Conservation (phyloP, 2,329 filamentous ascomycete species). For the Aureobasidium sp. region DNA sequence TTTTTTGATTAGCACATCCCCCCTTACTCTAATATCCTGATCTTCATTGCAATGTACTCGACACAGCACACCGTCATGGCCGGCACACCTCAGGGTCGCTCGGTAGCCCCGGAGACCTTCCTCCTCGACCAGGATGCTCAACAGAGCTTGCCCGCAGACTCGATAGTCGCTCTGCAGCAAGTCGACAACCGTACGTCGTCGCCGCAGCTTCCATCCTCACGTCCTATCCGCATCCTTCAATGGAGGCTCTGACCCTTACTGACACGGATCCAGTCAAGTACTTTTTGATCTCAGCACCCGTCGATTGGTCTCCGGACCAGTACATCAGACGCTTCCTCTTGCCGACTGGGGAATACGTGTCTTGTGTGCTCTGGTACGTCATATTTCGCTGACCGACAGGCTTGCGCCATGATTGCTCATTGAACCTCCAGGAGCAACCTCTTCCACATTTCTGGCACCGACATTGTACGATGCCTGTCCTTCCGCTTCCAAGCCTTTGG, state of each 20-base stretch:
- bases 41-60: slow-evolving; percentile 37
- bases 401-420: background rate
- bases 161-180: slow-evolving; percentile 93
- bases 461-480: slow-evolving; percentile 95
- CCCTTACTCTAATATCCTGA: slow-evolving; percentile 3
- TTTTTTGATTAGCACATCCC: background rate
- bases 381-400: slow-evolving; percentile 19
- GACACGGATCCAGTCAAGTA: slow-evolving; percentile 71
- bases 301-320: slow-evolving; percentile 95
- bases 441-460: slow-evolving; percentile 97
- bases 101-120: slow-evolving; percentile 88
- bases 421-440: slow-evolving; percentile 70
- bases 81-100: slow-evolving; percentile 62
- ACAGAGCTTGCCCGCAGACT: slow-evolving; percentile 90
- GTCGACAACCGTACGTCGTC: slow-evolving; percentile 84
- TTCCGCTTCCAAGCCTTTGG: slow-evolving; percentile 99
- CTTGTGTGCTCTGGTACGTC: slow-evolving; percentile 79
- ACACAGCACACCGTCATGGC: slow-evolving; percentile 66
- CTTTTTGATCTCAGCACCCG: slow-evolving; percentile 96
- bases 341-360: slow-evolving; percentile 97
- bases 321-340: slow-evolving; percentile 93
- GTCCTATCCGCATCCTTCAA: background rate
- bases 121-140: slow-evolving; percentile 97
- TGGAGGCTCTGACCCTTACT: slow-evolving; percentile 22
- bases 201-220: background rate